Percentiles rank a stretch among this genome's conserved stretches.
phyloP scores from a whole-genome alignment of 495 filamentous ascomycete species.

The Neurospora sp. region DNA sequence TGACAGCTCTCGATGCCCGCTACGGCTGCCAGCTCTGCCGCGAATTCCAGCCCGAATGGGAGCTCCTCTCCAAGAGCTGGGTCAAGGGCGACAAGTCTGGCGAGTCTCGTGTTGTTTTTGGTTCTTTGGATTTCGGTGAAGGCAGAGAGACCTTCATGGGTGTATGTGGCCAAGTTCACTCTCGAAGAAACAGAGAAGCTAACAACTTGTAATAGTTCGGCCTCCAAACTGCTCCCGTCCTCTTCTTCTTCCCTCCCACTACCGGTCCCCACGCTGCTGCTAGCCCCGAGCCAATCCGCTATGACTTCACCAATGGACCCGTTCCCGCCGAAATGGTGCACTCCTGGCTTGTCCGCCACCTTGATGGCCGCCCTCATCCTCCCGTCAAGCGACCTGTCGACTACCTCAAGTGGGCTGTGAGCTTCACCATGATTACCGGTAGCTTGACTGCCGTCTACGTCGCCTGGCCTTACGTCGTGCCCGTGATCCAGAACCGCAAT shows the following conservation, averaged over 20 bases:
- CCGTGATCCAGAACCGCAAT: slow-evolving; percentile 80
- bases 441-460: slow-evolving; percentile 57
- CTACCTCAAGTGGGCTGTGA: slow-evolving; percentile 63
- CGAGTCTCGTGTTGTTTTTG: slow-evolving; percentile 66
- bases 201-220: slow-evolving; percentile 49
- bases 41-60: slow-evolving; percentile 92
- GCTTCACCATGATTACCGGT: slow-evolving; percentile 57
- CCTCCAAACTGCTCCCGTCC: slow-evolving; percentile 88
- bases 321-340: slow-evolving; percentile 70
- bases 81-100: slow-evolving; percentile 63
- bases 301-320: slow-evolving; percentile 70
- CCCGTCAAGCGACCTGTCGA: slow-evolving; percentile 75
- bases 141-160: slow-evolving; percentile 82
- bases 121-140: slow-evolving; percentile 78
- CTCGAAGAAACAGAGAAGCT: not conserved
- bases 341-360: slow-evolving; percentile 66
- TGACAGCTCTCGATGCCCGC: slow-evolving; percentile 78
- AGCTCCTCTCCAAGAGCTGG: slow-evolving; percentile 82
- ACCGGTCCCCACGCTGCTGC: slow-evolving; percentile 68
- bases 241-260: slow-evolving; percentile 83
- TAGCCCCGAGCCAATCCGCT: slow-evolving; percentile 60
- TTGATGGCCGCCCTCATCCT: slow-evolving; percentile 65
- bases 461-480: slow-evolving; percentile 74
- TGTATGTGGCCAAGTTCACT: slow-evolving; percentile 36
- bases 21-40: slow-evolving; percentile 82